These are phyloP conservation scores for Biscutella laevigata DNA, from an alignment of 441 rosid genomes.

Conservation along the genomic window DNA sequence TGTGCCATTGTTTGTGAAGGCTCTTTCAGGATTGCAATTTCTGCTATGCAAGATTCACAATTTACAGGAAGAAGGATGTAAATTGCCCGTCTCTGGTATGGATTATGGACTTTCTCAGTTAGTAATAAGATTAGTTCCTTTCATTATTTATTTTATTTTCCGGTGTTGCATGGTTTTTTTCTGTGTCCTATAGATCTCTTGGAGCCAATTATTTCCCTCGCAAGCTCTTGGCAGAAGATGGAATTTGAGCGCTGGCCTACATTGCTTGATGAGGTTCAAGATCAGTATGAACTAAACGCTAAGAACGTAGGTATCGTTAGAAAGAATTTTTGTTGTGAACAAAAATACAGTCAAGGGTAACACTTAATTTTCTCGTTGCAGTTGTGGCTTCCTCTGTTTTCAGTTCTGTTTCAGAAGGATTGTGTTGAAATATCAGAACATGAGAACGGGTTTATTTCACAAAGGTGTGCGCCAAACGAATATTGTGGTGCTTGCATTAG, in stretches of 20 bases:
- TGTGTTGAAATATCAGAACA: conserved; percentile 37
- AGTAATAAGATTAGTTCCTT: not conserved
- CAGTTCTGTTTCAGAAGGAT: conserved; percentile 49
- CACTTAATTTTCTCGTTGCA: conserved; percentile 35
- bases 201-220: conserved; percentile 58
- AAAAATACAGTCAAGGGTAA: conserved; percentile 13
- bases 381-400: conserved; percentile 94
- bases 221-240: conserved; percentile 79
- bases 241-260: conserved; percentile 84
- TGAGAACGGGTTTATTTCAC: conserved; percentile 42
- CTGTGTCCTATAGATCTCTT: conserved; percentile 39
- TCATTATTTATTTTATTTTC: conserved; percentile 4
- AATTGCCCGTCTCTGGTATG: conserved; percentile 66
- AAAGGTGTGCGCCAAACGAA: conserved; percentile 43
- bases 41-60: conserved; percentile 46
- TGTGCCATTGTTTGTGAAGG: conserved; percentile 40
- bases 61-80: conserved; percentile 63
- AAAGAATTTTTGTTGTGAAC: conserved; percentile 17
- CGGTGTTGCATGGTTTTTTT: conserved; percentile 3
- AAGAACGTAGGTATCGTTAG: conserved; percentile 46
- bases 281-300: conserved; percentile 72
- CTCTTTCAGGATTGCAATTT: conserved; percentile 82
- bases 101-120: not conserved
- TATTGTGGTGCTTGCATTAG: conserved; percentile 3
- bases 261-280: conserved; percentile 79